These are phyloP conservation scores for Neonectria faginata DNA, from an alignment of 2,329 filamentous ascomycete genomes.

Conservation along the genomic window DNA sequence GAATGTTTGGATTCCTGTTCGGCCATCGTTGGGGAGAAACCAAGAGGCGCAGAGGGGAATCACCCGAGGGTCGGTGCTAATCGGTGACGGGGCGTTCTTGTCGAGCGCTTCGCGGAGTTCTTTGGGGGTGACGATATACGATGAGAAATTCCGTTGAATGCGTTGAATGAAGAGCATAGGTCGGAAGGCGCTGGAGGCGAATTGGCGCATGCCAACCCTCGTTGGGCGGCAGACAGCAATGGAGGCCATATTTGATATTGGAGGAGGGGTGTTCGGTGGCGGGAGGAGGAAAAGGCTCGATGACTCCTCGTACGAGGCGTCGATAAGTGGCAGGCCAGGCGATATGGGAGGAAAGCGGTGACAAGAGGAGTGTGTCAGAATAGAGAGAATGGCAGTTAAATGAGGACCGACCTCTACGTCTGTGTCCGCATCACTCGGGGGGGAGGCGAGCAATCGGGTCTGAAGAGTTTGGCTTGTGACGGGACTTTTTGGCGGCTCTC, in stretches of 20 bases:
- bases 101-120: conserved; percentile 85
- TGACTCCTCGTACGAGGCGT: conserved; percentile 39
- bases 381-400: conserved; percentile 30
- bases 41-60: conserved; percentile 93
- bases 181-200: conserved; percentile 49
- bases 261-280: conserved; percentile 24
- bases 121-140: conserved; percentile 87
- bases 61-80: conserved; percentile 84
- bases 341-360: conserved; percentile 21
- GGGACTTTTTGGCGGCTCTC: conserved; percentile 39
- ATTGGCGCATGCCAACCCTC: conserved; percentile 55
- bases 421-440: conserved; percentile 41
- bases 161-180: conserved; percentile 46
- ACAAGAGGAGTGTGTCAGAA: conserved; percentile 19
- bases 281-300: conserved; percentile 27
- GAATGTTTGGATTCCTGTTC: conserved; percentile 85
- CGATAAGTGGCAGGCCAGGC: conserved; percentile 38
- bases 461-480: conserved; percentile 31
- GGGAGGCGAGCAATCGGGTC: conserved; percentile 24
- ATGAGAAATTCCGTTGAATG: conserved; percentile 67
- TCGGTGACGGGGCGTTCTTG: conserved; percentile 82
- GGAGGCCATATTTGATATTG: conserved; percentile 59
- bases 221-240: conserved; percentile 57
- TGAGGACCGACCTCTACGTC: conserved; percentile 40
- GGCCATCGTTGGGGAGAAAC: conserved; percentile 94